A percentile compares a stretch with the other conserved stretches of the same genome.
These are phyloP conservation scores for Aureobasidium namibiae DNA, from an alignment of 2,329 filamentous ascomycete species.

Conservation along the genomic window DNA sequence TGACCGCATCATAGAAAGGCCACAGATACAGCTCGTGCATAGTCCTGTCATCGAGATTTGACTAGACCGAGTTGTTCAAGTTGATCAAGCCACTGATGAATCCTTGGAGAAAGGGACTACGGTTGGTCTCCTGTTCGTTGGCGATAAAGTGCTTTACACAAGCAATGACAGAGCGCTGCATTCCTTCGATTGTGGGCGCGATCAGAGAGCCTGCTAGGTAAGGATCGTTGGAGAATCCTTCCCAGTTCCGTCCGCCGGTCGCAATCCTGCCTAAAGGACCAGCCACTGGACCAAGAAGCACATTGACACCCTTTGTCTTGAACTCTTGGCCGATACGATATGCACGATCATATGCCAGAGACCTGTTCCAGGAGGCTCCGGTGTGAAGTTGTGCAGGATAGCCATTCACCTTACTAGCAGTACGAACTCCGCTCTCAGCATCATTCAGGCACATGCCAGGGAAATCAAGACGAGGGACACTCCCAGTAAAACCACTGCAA, in stretches of 20 bases:
- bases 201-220: conserved; percentile 24
- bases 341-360: conserved; percentile 27
- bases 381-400: conserved; percentile 28
- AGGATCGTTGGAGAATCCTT: conserved; percentile 21
- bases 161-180: conserved; percentile 31
- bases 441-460: too few species aligned
- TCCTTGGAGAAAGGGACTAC: conserved; percentile 11
- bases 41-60: conserved; percentile 26
- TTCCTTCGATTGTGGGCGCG: conserved; percentile 22
- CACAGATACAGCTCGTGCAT: conserved; percentile 22
- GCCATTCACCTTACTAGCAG: too few species aligned
- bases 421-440: too few species aligned
- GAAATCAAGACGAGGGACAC: too few species aligned
- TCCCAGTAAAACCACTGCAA: too few species aligned
- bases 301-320: conserved; percentile 26
- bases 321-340: conserved; percentile 27
- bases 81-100: conserved; percentile 9
- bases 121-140: conserved; percentile 25
- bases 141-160: conserved; percentile 28
- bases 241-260: conserved; percentile 27
- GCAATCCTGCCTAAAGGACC: conserved; percentile 25
- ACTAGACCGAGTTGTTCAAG: conserved; percentile 36
- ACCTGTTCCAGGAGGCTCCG: conserved; percentile 33
- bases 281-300: conserved; percentile 25
- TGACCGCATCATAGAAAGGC: conserved; percentile 62